Evolutionary conservation across 1,139 yeast genomes (phyloP), one percentile per base, ranked within the genome.

Genomic region (Hyphopichia burtonii): DNA sequence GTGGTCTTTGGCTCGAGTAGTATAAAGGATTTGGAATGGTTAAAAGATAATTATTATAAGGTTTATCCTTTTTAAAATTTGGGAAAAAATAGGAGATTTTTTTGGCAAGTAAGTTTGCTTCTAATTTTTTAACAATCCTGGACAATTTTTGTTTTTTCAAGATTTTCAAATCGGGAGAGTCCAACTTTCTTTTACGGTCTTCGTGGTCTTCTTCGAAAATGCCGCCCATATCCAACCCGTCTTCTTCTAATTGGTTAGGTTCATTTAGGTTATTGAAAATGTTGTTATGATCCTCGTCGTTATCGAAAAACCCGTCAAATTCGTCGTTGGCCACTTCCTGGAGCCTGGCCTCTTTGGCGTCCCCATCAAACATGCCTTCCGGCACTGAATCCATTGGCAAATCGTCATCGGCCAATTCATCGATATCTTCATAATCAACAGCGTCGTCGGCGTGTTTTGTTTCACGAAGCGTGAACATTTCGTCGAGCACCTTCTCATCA

Each of bases 351-450:
- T 74, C 79, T 31, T 65, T 67, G 6, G n/a, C n/a, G n/a, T n/a
- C n/a, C n/a, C n/a, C n/a, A n/a, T n/a, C n/a, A n/a, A n/a, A n/a
- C n/a, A n/a, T n/a, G n/a, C n/a, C n/a, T n/a, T n/a, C n/a, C n/a
- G n/a, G n/a, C n/a, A n/a, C n/a, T n/a, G n/a, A n/a, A n/a, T n/a
- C n/a, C n/a, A n/a, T n/a, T 0, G 76, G 74, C 7, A 68, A 49
- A 18, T 54, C 88, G 38, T 90, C 76, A n/a, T 72, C 98, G 0
- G 98, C 98, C 43, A 93, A 71, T 60, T 91, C 97, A 52, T 91
- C 98, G 50, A 88, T 95, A 58, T 89, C 96, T 55, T 89, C 97
- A 59, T 87, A 93, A 63, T 93, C 98, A 36, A 90, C 71, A n/a
- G 99, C 98, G 59, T 91, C 93, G 4, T 82, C 96, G 1, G 94